Base-by-base conservation (phyloP, 2,329 filamentous ascomycete genomes). In the Metarhizium rileyi region DNA sequence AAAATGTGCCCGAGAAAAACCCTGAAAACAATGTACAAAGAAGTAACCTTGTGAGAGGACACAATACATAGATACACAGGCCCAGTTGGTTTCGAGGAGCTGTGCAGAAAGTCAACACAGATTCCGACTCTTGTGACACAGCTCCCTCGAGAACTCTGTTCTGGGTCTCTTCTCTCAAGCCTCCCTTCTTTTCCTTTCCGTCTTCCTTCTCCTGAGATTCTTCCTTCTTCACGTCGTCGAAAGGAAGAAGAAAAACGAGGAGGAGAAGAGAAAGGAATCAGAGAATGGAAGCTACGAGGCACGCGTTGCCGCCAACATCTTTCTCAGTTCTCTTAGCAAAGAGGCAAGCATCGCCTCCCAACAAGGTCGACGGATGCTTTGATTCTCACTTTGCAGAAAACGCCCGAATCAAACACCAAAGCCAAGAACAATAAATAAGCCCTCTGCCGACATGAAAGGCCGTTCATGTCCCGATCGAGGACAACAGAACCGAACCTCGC, bases 221-320 rank as follows among this genome's bases (percentile, higher is more conserved):
- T n/a, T n/a, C n/a, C n/a, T n/a, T n/a, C n/a, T n/a, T n/a, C n/a
- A n/a, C n/a, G n/a, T n/a, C n/a, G n/a, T n/a, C n/a, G n/a, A n/a
- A n/a, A n/a, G n/a, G n/a, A n/a, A n/a, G n/a, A 33, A 33, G 16
- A 5, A 4, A 2, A 33, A 3, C 30, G 12, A 33, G 30, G 12
- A 33, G 5, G 30, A 33, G 16, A 12, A 33, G 12, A 33, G 27
- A 10, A 28, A 28, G 27, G 27, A 10, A 28, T 5, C 5, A 10
- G 27, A 28, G 10, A 28, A 10, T 5, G 9, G 35, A 28, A 9
- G 5, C 40, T 38, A 41, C 8, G 22, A 44, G 36, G n/a, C 28
- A 36, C 28, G 47, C 47, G 28, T 49, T 44, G 47, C 47, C 47
- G 47, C 47, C 47, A 27, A 20, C 14, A 38, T 41, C 36, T 49